A percentile compares a stretch with the other conserved stretches of the same genome.
Evolutionary conservation across 176 grass and related monocot genomes (phyloP).

Genomic region (Raddia distichophylla): DNA sequence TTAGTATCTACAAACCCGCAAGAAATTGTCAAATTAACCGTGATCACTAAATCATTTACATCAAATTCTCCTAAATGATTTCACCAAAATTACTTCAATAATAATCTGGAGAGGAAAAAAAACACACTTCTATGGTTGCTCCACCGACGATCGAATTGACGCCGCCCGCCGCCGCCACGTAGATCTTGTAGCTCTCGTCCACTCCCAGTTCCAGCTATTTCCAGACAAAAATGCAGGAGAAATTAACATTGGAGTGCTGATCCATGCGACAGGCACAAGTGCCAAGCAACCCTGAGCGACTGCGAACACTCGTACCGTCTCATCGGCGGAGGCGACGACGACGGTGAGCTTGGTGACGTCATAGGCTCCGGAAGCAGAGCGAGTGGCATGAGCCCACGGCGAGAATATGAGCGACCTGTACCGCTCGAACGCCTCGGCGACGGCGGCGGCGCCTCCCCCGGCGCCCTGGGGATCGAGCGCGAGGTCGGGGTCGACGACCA

Average conservation of each 20-base stretch:
- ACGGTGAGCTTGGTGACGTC: conserved; percentile 65
- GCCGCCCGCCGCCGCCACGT: conserved; percentile 41
- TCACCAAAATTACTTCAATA: neutral
- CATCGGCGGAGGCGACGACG: conserved; percentile 68
- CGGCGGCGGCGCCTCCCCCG: conserved; percentile 33
- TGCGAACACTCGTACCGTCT: conserved; percentile 55
- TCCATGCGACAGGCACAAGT: conserved; percentile 21
- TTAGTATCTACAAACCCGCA: neutral
- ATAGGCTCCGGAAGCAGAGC: conserved; percentile 26
- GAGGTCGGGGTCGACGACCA: conserved; percentile 73
- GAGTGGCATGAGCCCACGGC: conserved; percentile 57
- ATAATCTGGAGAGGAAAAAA: neutral
- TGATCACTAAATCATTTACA: too few species aligned
- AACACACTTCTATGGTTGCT: conserved; percentile 73
- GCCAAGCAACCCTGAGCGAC: neutral
- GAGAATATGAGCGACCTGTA: conserved; percentile 66
- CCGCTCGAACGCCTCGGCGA: conserved; percentile 76
- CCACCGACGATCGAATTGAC: conserved; percentile 70
- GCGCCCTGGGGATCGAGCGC: conserved; percentile 52
- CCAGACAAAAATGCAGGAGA: neutral
- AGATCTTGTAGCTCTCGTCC: conserved; percentile 90
- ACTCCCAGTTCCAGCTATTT: conserved; percentile 71
- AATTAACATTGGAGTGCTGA: neutral
- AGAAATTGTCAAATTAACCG: too few species aligned
- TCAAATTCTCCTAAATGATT: neutral